Evolutionary conservation across 2,329 filamentous ascomycete genomes (phyloP).

Genomic region (Ceratocystis huliohia): DNA sequence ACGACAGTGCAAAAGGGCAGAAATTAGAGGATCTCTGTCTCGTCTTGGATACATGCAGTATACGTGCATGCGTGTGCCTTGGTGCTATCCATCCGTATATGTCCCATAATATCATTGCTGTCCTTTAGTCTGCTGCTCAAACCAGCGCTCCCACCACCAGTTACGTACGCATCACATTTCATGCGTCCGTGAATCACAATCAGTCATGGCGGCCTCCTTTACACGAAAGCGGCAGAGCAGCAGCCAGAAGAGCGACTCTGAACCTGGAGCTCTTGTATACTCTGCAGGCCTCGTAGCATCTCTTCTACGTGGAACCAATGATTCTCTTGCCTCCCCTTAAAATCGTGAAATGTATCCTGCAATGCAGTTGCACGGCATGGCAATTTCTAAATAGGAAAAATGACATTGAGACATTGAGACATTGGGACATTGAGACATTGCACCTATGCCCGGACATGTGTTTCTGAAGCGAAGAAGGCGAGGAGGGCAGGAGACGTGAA

Average conservation of each 20-base stretch:
- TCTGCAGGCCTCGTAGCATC: not conserved
- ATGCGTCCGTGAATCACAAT: not conserved
- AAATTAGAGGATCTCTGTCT: not conserved
- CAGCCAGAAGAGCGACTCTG: not conserved
- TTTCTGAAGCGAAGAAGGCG: not conserved
- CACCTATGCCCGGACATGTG: not conserved
- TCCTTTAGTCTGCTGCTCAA: too few relatives aligned
- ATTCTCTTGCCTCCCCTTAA: not conserved
- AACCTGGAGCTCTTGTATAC: not conserved
- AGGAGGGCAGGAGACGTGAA: not conserved
- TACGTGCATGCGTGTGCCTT: not conserved
- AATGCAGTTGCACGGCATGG: conserved; percentile 6
- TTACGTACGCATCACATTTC: not conserved
- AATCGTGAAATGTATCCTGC: not conserved
- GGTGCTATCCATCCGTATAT: not conserved
- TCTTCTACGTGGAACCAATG: conserved; percentile 2
- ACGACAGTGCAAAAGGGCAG: not conserved
- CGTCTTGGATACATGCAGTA: not conserved
- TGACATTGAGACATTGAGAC: not conserved
- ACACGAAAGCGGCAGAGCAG: not conserved
- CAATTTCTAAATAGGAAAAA: conserved; percentile 1
- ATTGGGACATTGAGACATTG: not conserved
- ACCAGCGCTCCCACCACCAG: not conserved
- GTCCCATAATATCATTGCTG: too few relatives aligned
- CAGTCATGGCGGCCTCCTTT: not conserved